phyloP scores from a whole-genome alignment of 257 asterid genomes.

The Anisodus acutangulus region DNA sequence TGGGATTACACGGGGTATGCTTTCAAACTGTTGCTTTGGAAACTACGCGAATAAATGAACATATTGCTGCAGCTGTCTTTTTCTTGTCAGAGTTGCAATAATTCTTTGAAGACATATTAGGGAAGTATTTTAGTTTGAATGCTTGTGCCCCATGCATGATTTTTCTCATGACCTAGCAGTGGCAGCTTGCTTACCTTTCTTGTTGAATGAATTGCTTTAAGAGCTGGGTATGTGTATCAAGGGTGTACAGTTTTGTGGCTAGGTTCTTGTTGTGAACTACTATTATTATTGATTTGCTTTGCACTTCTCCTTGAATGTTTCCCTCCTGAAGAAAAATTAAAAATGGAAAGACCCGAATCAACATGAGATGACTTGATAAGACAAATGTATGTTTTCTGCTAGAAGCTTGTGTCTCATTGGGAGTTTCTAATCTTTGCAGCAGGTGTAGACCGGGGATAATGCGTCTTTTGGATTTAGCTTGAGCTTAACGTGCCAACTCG shows the following conservation, averaged over 20 bases:
- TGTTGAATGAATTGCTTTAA: background rate
- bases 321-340: background rate
- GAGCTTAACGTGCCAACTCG: slow-evolving; percentile 23
- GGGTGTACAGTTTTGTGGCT: background rate
- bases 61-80: background rate
- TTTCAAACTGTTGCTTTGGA: background rate
- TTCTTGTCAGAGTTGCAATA: background rate
- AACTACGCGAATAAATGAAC: background rate
- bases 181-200: background rate
- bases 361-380: background rate
- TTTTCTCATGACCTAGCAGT: background rate
- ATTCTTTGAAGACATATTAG: slow-evolving; percentile 19
- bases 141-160: background rate
- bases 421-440: slow-evolving; percentile 21
- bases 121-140: slow-evolving; percentile 20
- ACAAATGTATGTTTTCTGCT: background rate
- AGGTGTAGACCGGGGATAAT: slow-evolving; percentile 23
- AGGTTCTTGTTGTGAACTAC: background rate
- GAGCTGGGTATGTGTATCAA: background rate
- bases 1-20: too few relatives aligned
- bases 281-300: slow-evolving; percentile 10
- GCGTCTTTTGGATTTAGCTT: background rate
- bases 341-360: background rate
- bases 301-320: background rate
- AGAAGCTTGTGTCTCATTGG: slow-evolving; percentile 15